These are phyloP conservation scores for Paulownia fortunei DNA, from an alignment of 257 asterid genomes.

Conservation along the genomic window DNA sequence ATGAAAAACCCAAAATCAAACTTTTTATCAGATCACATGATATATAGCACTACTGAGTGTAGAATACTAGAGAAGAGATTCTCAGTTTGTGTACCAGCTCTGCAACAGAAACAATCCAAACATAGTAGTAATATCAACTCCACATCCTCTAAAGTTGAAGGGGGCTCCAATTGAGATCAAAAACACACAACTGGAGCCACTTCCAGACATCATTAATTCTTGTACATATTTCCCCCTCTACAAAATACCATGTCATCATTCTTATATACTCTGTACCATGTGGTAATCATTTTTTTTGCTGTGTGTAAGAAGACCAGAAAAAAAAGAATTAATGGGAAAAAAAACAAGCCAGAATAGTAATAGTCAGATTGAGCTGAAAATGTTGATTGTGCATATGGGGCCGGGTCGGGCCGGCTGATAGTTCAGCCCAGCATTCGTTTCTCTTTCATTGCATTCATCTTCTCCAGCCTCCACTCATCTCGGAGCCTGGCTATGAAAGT, in stretches of 20 bases:
- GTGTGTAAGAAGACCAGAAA: background rate
- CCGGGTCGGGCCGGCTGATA: slow-evolving; percentile 17
- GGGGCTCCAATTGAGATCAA: slow-evolving; percentile 31
- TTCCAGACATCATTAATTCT: slow-evolving; percentile 10
- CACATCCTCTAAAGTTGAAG: background rate
- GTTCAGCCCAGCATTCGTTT: slow-evolving; percentile 38
- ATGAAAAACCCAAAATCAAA: slow-evolving; percentile 23
- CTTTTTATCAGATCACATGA: slow-evolving; percentile 23
- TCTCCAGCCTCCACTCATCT: slow-evolving; percentile 83
- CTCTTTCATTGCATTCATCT: slow-evolving; percentile 62
- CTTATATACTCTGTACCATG: background rate
- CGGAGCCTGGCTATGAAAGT: slow-evolving; percentile 75
- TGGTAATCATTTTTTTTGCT: background rate
- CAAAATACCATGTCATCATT: slow-evolving; percentile 5
- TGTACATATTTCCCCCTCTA: slow-evolving; percentile 17
- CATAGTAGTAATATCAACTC: slow-evolving; percentile 2
- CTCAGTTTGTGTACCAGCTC: background rate
- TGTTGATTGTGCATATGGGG: background rate
- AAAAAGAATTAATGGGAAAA: background rate
- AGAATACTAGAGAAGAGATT: too few species aligned
- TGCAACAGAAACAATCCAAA: slow-evolving; percentile 28
- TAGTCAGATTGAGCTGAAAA: background rate
- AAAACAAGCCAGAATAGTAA: slow-evolving; percentile 13
- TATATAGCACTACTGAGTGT: background rate
- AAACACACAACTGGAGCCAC: slow-evolving; percentile 43